Evolutionary conservation across 2,329 filamentous ascomycete species (phyloP), one percentile per base, ranked within the genome.

Genomic region (Clathrospora elynae): DNA sequence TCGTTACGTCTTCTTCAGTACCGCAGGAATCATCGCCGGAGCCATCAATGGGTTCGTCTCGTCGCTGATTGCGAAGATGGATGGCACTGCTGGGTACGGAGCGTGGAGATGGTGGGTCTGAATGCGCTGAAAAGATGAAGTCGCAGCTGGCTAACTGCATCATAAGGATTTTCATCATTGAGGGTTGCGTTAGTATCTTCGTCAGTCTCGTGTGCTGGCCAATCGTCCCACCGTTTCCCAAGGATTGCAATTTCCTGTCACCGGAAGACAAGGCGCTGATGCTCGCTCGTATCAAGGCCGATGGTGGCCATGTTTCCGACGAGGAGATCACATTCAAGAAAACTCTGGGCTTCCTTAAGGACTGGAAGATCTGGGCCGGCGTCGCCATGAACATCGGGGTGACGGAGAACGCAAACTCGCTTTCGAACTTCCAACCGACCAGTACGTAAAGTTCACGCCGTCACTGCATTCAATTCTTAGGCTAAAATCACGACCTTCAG

Each of bases 131-230:
- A 20, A 19, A 13, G 17, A 2, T 3, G 19, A 20, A n/a, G 1
- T 5, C 5, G 4, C 7, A 2, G 17, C 11, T 17, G 6, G 2
- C 25, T 39, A 14, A 44, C 26, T 49, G 20, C 10, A 23, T 16
- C 11, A 8, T 10, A 13, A 64, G 62, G 62, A 83, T 84, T 54
- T 83, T 83, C 68, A 81, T 83, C 66, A 82, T 83, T 46, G 80
- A 83, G 55, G 81, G 80, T 1, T 57, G 79, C 28, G 49, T 81
- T 39, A 83, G 80, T 5, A 69, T 77, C 29, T 46, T 75, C 40
- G 52, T 79, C 24, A 79, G 76, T 2, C 19, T 73, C 2, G 40
- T 70, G 0, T 76, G 76, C 1, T 78, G 75, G 8, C 68, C 78
- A 35, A 67, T 78, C 50, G 72, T 83, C 54, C 77, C 78, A 0